phyloP scores from a whole-genome alignment of 2,329 filamentous ascomycete genomes.

The Didymella glomerata region DNA sequence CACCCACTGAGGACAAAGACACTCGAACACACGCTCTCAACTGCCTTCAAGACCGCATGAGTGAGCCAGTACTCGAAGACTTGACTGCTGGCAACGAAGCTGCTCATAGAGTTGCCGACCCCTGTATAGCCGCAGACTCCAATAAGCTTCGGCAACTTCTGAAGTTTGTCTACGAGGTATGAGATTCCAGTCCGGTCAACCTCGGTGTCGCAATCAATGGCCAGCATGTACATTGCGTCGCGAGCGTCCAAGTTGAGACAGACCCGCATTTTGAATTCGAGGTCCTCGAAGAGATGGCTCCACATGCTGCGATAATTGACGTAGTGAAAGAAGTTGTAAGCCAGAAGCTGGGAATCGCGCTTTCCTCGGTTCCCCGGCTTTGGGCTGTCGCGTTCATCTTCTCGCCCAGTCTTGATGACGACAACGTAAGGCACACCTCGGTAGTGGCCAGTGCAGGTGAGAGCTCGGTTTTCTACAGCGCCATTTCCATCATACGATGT shows the following conservation, averaged over 20 bases:
- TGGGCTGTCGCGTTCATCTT: not conserved
- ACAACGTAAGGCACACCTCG: not conserved
- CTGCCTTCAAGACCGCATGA: not conserved
- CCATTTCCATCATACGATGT: not conserved
- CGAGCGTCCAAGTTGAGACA: not conserved
- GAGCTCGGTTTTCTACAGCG: not conserved
- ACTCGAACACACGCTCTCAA: not conserved
- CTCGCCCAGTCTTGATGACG: not conserved
- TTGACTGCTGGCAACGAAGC: not conserved
- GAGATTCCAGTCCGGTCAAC: not conserved
- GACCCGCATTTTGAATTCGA: not conserved
- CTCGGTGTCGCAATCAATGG: not conserved
- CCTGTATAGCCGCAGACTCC: not conserved
- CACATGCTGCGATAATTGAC: not conserved
- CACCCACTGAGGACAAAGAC: not conserved
- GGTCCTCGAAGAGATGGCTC: not conserved
- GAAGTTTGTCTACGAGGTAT: not conserved
- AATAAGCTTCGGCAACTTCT: not conserved
- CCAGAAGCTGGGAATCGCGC: not conserved
- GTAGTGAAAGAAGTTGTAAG: not conserved
- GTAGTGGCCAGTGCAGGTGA: not conserved
- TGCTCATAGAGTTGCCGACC: not conserved
- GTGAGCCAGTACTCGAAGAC: not conserved
- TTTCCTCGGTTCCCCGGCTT: not conserved
- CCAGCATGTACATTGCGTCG: not conserved